These are phyloP conservation scores for Penicillium fimorum DNA, from an alignment of 495 filamentous ascomycete genomes.

Conservation along the genomic window DNA sequence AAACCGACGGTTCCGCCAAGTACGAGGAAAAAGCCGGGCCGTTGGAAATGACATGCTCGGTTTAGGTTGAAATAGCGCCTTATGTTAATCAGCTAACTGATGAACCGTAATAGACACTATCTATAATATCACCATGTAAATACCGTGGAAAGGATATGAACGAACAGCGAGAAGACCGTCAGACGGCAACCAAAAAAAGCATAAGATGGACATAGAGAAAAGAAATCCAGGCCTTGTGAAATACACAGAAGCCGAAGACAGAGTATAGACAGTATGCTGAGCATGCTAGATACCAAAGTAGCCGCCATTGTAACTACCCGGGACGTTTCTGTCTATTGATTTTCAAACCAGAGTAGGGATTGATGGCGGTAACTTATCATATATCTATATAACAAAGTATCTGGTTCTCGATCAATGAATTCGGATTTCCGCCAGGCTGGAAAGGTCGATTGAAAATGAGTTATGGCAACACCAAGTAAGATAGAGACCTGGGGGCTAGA, in stretches of 20 bases:
- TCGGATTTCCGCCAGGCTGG: background rate
- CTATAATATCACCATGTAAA: background rate
- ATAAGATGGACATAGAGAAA: background rate
- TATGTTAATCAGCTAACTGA: background rate
- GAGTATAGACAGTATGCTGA: background rate
- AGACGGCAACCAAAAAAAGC: background rate
- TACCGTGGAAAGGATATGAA: background rate
- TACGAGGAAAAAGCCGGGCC: background rate
- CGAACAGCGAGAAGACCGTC: background rate
- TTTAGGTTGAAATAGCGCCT: background rate
- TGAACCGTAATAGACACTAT: background rate
- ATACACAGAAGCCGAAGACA: background rate
- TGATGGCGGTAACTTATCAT: background rate
- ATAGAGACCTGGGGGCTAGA: background rate
- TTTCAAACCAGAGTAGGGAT: background rate
- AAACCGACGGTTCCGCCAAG: background rate
- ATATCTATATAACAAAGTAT: background rate
- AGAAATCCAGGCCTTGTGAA: background rate
- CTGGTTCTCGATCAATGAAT: background rate
- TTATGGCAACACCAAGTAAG: background rate
- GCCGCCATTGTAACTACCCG: background rate
- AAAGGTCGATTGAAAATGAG: background rate
- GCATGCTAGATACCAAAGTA: background rate
- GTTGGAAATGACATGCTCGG: background rate
- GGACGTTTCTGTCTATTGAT: background rate